Evolutionary conservation across 345 rosid genomes (phyloP).

Genomic region (Eucalyptus cladocalyx): DNA sequence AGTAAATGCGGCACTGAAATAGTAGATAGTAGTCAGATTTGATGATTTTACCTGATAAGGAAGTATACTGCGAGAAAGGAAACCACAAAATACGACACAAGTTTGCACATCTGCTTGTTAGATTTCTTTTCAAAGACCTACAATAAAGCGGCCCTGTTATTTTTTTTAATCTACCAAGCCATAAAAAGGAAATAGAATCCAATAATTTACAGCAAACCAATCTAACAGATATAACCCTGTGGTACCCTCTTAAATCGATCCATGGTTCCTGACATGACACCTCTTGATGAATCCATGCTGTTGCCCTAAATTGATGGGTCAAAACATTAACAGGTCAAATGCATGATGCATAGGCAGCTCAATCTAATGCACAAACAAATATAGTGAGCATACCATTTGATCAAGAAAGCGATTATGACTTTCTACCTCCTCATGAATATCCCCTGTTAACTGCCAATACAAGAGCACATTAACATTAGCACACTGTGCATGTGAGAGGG

Average conservation of each 20-base stretch:
- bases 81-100: constrained; percentile 46
- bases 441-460: constrained; percentile 63
- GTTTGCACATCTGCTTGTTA: constrained; percentile 43
- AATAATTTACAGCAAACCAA: neutral
- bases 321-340: neutral
- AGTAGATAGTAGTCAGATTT: neutral
- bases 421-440: constrained; percentile 86
- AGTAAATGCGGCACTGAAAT: neutral
- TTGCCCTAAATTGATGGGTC: constrained; percentile 47
- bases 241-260: constrained; percentile 76
- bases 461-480: neutral
- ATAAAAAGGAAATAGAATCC: neutral
- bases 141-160: neutral
- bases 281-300: constrained; percentile 77
- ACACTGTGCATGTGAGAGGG: neutral
- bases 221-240: neutral
- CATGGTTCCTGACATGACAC: constrained; percentile 81
- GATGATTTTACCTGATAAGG: constrained; percentile 40
- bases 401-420: constrained; percentile 77
- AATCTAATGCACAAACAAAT: neutral
- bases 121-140: constrained; percentile 91
- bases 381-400: constrained; percentile 27
- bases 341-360: neutral
- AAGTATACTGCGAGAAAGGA: constrained; percentile 43
- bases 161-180: neutral